These are phyloP conservation scores for Lentinus tigrinus DNA, from an alignment of 768 basidiomycete genomes.

Conservation along the genomic window DNA sequence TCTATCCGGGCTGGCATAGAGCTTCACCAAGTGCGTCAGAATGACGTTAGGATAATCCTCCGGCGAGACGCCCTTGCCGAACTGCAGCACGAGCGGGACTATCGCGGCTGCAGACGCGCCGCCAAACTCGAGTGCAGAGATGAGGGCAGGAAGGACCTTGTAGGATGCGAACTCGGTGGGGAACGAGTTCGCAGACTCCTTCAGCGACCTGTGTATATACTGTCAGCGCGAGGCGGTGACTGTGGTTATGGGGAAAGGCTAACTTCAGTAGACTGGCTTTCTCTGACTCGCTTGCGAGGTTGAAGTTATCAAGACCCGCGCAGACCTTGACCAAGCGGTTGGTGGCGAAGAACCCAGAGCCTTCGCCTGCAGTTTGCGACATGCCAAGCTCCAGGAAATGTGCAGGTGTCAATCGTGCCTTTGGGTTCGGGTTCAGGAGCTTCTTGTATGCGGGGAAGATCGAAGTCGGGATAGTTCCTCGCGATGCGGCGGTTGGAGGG, in stretches of 20 bases:
- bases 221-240: not conserved
- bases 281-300: constrained; percentile 77
- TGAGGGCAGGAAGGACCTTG: constrained; percentile 84
- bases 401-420: constrained; percentile 72
- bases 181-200: constrained; percentile 76
- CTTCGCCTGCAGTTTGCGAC: constrained; percentile 55
- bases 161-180: constrained; percentile 84
- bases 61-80: constrained; percentile 69
- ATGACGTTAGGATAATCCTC: constrained; percentile 71
- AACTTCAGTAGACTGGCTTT: constrained; percentile 72
- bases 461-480: constrained; percentile 70
- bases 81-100: constrained; percentile 79
- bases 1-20: constrained; percentile 88
- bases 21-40: constrained; percentile 75
- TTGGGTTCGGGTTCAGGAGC: constrained; percentile 87
- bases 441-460: constrained; percentile 84
- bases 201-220: constrained; percentile 55
- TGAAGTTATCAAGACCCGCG: constrained; percentile 81
- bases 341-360: constrained; percentile 73
- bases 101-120: constrained; percentile 71
- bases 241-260: not conserved
- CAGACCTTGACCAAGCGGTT: constrained; percentile 88
- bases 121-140: constrained; percentile 75
- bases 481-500: constrained; percentile 73
- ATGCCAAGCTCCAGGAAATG: constrained; percentile 80